phyloP scores from a whole-genome alignment of 2,329 filamentous ascomycete species.

The Phyllosticta capitalensis region DNA sequence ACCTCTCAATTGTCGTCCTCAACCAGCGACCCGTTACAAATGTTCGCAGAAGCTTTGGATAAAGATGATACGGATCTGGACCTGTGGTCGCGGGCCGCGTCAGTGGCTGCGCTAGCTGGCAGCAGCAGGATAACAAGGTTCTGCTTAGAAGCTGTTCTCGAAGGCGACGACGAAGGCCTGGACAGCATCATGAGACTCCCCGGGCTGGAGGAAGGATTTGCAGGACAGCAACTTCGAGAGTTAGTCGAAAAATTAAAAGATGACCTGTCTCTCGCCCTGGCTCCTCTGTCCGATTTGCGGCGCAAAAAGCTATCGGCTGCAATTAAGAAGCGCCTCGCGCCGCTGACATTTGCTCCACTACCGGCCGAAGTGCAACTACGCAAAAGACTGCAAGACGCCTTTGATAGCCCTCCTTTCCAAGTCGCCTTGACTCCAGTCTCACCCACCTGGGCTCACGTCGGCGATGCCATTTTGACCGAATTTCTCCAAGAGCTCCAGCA shows the following conservation, averaged over 20 bases:
- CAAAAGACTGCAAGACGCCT: background rate
- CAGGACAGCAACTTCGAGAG: constrained; percentile 40
- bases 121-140: constrained; percentile 51
- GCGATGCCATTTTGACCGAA: constrained; percentile 38
- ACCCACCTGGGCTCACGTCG: constrained; percentile 40
- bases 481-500: constrained; percentile 33
- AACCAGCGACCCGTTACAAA: constrained; percentile 31
- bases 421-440: constrained; percentile 25
- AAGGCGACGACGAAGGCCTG: constrained; percentile 49
- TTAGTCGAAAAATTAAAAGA: constrained; percentile 45
- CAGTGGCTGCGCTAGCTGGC: constrained; percentile 47
- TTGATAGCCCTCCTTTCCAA: constrained; percentile 24
- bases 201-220: constrained; percentile 48
- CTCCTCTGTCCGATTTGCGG: constrained; percentile 41
- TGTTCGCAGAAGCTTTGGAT: constrained; percentile 54
- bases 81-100: constrained; percentile 52
- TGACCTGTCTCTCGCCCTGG: constrained; percentile 43
- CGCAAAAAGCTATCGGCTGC: constrained; percentile 41
- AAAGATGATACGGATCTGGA: constrained; percentile 56
- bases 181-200: constrained; percentile 46
- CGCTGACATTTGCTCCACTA: constrained; percentile 36
- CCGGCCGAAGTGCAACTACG: constrained; percentile 22
- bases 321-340: constrained; percentile 46
- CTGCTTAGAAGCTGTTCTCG: constrained; percentile 54
- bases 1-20: constrained; percentile 27